phyloP scores from a whole-genome alignment of 495 filamentous ascomycete species.

The Hypoxylon trugodes region DNA sequence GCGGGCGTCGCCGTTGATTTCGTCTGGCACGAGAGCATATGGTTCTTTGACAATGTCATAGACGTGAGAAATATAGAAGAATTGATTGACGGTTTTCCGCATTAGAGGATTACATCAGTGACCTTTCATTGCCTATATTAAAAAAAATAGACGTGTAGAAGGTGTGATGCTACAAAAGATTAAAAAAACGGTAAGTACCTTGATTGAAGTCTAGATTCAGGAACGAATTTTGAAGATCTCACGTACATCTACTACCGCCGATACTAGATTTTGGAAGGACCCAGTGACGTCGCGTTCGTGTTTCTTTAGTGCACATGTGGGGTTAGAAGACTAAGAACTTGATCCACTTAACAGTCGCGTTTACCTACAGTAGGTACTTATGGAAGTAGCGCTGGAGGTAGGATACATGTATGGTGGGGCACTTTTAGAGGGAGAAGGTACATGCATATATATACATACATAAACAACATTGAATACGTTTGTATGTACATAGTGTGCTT shows the following conservation, averaged over 20 bases:
- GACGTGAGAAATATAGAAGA: conserved; percentile 5
- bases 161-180: background rate
- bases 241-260: conserved; percentile 4
- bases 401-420: too few relatives aligned
- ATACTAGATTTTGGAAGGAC: conserved; percentile 19
- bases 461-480: too few relatives aligned
- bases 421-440: too few relatives aligned
- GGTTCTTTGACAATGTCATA: conserved; percentile 8
- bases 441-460: too few relatives aligned
- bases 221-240: conserved; percentile 33
- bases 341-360: too few relatives aligned
- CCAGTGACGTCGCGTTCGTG: conserved; percentile 38
- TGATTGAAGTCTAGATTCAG: conserved; percentile 12
- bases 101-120: conserved; percentile 3
- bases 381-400: too few relatives aligned
- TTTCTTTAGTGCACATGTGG: conserved; percentile 30
- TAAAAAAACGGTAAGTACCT: background rate
- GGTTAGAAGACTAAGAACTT: conserved; percentile 17
- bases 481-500: too few relatives aligned
- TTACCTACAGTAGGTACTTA: too few relatives aligned
- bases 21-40: conserved; percentile 10
- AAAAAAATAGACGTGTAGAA: conserved; percentile 14
- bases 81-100: conserved; percentile 4
- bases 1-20: background rate
- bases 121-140: background rate